Conservation (phyloP, 805 yeast species). For the Suhomyces xylopsoci region DNA sequence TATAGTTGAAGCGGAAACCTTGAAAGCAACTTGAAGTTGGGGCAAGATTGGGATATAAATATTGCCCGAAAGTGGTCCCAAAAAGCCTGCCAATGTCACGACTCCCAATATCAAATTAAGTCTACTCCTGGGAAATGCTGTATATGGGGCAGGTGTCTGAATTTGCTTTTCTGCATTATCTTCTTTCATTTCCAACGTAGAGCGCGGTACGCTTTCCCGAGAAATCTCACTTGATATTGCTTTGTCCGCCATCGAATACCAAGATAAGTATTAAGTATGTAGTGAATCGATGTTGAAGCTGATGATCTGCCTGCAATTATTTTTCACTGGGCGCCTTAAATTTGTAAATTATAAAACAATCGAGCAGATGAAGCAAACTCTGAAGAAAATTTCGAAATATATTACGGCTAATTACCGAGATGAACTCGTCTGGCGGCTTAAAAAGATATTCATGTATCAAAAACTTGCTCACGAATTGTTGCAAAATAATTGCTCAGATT, state of each 20-base stretch:
- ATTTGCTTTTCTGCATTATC: neutral
- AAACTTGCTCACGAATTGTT: neutral
- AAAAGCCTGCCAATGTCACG: slow-evolving; percentile 48
- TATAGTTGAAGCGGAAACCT: slow-evolving; percentile 40
- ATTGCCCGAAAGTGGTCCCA: slow-evolving; percentile 58
- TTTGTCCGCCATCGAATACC: neutral
- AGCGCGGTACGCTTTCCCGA: neutral
- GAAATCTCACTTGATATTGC: neutral
- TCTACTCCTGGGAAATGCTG: slow-evolving; percentile 33
- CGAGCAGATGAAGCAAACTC: neutral
- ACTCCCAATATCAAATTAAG: slow-evolving; percentile 32
- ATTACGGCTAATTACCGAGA: neutral
- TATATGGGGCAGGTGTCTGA: slow-evolving; percentile 15
- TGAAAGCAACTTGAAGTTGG: slow-evolving; percentile 37
- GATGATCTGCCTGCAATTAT: neutral
- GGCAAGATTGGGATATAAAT: slow-evolving; percentile 56
- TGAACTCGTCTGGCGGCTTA: neutral
- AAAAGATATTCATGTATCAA: neutral
- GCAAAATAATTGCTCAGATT: neutral
- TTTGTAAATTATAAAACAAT: neutral
- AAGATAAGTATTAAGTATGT: neutral
- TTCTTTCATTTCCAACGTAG: neutral
- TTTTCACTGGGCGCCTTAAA: neutral
- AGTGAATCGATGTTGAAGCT: neutral
- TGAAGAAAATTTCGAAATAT: neutral